phyloP scores from a whole-genome alignment of 2,329 filamentous ascomycete species.

The Erysiphe neolycopersici region DNA sequence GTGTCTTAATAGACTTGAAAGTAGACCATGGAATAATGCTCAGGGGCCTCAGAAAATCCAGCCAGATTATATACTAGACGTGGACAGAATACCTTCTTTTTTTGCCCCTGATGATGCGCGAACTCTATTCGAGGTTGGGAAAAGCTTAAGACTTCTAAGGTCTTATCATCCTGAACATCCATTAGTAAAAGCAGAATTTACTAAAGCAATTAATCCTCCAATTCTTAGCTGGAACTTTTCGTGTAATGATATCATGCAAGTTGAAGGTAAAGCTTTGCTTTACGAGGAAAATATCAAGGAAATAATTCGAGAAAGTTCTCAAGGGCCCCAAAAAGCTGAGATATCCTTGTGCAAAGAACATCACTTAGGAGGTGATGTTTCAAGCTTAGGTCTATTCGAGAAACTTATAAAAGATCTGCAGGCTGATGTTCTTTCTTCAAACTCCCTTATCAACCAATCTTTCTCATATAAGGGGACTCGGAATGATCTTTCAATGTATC shows the following conservation, averaged over 20 bases:
- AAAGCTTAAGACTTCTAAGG: slow-evolving; percentile 46
- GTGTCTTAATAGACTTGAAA: slow-evolving; percentile 33
- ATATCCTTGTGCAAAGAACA: neutral
- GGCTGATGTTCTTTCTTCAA: slow-evolving; percentile 22
- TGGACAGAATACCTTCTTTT: slow-evolving; percentile 41
- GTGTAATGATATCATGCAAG: slow-evolving; percentile 38
- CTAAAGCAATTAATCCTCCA: slow-evolving; percentile 24
- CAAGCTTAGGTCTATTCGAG: slow-evolving; percentile 19
- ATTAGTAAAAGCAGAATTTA: slow-evolving; percentile 25
- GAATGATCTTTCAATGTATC: slow-evolving; percentile 6
- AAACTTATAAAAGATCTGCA: slow-evolving; percentile 21
- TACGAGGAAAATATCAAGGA: slow-evolving; percentile 21
- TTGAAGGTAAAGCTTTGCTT: slow-evolving; percentile 30
- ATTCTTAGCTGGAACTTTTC: slow-evolving; percentile 40
- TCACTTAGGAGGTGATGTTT: neutral
- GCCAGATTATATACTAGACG: slow-evolving; percentile 34
- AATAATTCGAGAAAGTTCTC: slow-evolving; percentile 9
- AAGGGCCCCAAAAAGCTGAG: neutral
- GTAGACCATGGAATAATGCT: slow-evolving; percentile 28
- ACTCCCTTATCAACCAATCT: slow-evolving; percentile 19
- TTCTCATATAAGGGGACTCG: slow-evolving; percentile 6
- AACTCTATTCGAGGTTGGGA: slow-evolving; percentile 54
- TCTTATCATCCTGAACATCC: slow-evolving; percentile 45
- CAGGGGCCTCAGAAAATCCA: slow-evolving; percentile 29
- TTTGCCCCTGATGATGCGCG: slow-evolving; percentile 41